Percentiles rank a stretch among this genome's conserved stretches.
Conservation (phyloP, 371 early-diverging fungal genomes). For the Mucor mucedo region DNA sequence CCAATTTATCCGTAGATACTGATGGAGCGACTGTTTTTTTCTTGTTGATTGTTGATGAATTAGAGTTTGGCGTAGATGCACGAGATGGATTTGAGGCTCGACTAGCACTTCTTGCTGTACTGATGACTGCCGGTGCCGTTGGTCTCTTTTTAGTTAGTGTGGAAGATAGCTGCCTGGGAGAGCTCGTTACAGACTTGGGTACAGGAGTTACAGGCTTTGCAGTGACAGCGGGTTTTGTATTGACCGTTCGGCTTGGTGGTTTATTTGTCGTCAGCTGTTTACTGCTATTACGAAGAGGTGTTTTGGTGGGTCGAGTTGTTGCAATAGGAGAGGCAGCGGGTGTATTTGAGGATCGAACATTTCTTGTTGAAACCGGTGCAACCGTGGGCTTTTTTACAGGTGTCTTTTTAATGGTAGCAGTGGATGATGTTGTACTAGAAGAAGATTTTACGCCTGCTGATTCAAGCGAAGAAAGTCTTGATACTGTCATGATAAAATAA, state of each 20-base stretch:
- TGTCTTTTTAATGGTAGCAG: background rate
- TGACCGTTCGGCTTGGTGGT: background rate
- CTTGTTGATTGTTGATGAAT: background rate
- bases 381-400: background rate
- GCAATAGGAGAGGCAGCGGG: background rate
- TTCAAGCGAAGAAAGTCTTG: constrained; percentile 14
- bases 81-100: background rate
- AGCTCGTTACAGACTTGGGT: background rate
- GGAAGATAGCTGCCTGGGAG: background rate
- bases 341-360: background rate
- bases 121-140: background rate
- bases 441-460: constrained; percentile 11
- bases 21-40: background rate
- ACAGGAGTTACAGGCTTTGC: background rate
- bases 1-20: background rate
- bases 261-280: background rate
- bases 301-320: background rate
- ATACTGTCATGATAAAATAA: background rate
- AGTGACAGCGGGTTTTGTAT: background rate
- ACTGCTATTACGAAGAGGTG: background rate
- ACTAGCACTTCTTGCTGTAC: constrained; percentile 3
- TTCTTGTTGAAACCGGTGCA: background rate
- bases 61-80: background rate
- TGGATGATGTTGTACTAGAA: background rate
- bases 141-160: background rate